Evolutionary conservation across 306 rosid species (phyloP).

Genomic region (Cicer pinnatifidum): DNA sequence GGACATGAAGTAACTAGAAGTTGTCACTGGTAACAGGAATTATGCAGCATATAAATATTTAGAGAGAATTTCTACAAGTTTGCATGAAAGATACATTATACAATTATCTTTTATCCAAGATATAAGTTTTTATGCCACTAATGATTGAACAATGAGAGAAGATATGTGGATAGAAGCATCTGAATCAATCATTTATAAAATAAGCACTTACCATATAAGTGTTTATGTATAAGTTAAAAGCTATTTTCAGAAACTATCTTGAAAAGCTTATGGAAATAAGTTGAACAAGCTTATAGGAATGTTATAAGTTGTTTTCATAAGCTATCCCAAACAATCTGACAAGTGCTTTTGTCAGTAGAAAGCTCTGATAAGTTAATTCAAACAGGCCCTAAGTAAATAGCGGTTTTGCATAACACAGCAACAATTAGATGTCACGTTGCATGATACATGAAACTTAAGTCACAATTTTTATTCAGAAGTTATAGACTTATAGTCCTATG

Average conservation of each 20-base stretch:
- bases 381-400: too few species aligned
- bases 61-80: conserved; percentile 14
- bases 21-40: conserved; percentile 26
- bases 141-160: conserved; percentile 11
- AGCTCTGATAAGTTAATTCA: too few species aligned
- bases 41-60: conserved; percentile 7
- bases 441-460: background rate
- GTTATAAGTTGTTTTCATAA: too few species aligned
- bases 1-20: conserved; percentile 9
- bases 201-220: background rate
- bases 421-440: background rate
- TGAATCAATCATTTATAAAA: background rate
- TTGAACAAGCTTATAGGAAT: too few species aligned
- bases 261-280: background rate
- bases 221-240: background rate
- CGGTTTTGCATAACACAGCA: conserved; percentile 16
- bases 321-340: too few species aligned
- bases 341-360: too few species aligned
- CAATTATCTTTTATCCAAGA: background rate
- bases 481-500: too few species aligned
- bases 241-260: background rate
- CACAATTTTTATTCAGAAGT: too few species aligned
- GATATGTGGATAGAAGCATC: background rate
- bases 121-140: background rate
- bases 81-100: too few species aligned